phyloP scores from a whole-genome alignment of 1,284 basidiomycete species.

The Jaminaea rosea region DNA sequence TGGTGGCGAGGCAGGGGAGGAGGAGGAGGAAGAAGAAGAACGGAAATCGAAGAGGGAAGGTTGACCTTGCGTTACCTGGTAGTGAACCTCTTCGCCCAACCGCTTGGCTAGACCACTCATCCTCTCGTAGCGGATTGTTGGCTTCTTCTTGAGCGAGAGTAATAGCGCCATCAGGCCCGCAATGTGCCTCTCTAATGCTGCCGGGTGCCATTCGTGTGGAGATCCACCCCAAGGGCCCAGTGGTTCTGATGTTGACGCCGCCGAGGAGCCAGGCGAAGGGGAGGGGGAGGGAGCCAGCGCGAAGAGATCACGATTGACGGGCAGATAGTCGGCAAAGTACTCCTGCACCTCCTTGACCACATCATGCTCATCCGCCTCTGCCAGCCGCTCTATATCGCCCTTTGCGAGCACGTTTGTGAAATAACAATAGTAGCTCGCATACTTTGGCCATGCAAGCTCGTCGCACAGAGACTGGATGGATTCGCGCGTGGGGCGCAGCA shows the following conservation, averaged over 20 bases:
- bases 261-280: conserved; percentile 60
- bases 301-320: conserved; percentile 67
- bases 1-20: neutral
- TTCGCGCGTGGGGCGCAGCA: conserved; percentile 70
- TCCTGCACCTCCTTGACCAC: conserved; percentile 85
- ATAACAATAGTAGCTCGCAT: conserved; percentile 76
- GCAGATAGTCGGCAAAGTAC: conserved; percentile 43
- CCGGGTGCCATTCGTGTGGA: conserved; percentile 54
- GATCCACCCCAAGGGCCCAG: conserved; percentile 62
- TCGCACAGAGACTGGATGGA: conserved; percentile 72
- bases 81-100: conserved; percentile 61
- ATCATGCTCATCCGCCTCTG: conserved; percentile 90
- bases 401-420: conserved; percentile 92
- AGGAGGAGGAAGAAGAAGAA: conserved; percentile 48
- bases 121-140: conserved; percentile 83
- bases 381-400: conserved; percentile 80
- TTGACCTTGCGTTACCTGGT: conserved; percentile 47
- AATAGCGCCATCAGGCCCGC: conserved; percentile 79
- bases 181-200: conserved; percentile 67
- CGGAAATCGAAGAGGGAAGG: conserved; percentile 52
- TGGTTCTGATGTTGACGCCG: conserved; percentile 54
- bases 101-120: conserved; percentile 87
- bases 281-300: conserved; percentile 57
- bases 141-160: conserved; percentile 90
- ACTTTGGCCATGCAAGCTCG: conserved; percentile 71